A percentile compares a stretch with the other conserved stretches of the same genome.
Evolutionary conservation across 441 rosid species (phyloP).

Genomic region (Eutrema salsugineum): DNA sequence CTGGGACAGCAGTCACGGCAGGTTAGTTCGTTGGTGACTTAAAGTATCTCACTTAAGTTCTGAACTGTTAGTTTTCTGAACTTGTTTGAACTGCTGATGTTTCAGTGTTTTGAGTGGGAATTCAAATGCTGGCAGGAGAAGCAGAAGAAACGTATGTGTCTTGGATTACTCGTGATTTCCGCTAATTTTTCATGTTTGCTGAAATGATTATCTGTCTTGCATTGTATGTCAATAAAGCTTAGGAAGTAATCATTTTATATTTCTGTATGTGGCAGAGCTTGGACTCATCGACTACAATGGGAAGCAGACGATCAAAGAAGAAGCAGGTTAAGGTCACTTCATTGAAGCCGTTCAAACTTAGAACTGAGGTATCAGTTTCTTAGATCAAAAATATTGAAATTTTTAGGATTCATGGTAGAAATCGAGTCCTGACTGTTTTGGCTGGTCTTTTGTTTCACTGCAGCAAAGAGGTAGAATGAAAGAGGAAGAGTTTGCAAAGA

Average conservation of each 20-base stretch:
- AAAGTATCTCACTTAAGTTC: background rate
- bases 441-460: conserved; percentile 14
- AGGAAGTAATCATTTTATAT: background rate
- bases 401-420: background rate
- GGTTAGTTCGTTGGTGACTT: conserved; percentile 38
- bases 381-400: background rate
- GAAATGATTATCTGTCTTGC: background rate
- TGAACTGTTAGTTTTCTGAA: background rate
- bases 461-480: conserved; percentile 89
- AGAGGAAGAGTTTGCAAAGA: conserved; percentile 82
- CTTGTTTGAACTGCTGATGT: background rate
- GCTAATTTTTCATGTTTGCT: too few species aligned
- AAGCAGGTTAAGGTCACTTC: conserved; percentile 62
- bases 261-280: conserved; percentile 52
- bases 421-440: conserved; percentile 6
- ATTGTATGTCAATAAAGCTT: background rate
- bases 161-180: too few species aligned
- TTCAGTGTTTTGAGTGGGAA: conserved; percentile 58
- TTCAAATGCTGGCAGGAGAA: conserved; percentile 71
- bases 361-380: conserved; percentile 71
- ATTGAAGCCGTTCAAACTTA: conserved; percentile 76
- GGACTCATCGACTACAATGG: conserved; percentile 62
- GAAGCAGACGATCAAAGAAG: conserved; percentile 73
- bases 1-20: conserved; percentile 62
- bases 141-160: conserved; percentile 67